A percentile compares a stretch with the other conserved stretches of the same genome.
phyloP scores from a whole-genome alignment of 192 early-diverging fungal genomes.

The Rhizophagus clarus region DNA sequence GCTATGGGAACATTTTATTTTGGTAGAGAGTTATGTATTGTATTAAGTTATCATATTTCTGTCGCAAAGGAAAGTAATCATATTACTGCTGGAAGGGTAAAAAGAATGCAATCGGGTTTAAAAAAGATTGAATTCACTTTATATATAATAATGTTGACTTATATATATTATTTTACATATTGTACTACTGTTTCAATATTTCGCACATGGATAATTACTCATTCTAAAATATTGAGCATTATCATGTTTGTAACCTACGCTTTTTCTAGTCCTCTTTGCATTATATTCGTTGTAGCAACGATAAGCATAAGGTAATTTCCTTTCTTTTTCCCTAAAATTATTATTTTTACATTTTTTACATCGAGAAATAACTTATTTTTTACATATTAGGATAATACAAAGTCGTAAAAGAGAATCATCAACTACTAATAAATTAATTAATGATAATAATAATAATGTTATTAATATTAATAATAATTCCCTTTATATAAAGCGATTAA shows the following conservation, averaged over 20 bases:
- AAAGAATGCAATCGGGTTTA: constrained; percentile 5
- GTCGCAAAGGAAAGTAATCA: background rate
- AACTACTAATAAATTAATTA: background rate
- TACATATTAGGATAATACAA: background rate
- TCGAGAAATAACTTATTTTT: background rate
- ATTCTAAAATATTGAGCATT: background rate
- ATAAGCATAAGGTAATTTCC: background rate
- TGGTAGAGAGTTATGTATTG: background rate
- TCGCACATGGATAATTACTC: background rate
- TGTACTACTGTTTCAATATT: background rate
- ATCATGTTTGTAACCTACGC: background rate
- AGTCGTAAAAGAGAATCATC: background rate
- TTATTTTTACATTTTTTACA: background rate
- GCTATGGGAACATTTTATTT: constrained; percentile 9
- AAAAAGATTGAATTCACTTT: background rate
- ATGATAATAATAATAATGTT: background rate
- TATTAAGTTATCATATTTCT: constrained; percentile 5
- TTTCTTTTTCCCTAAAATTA: background rate
- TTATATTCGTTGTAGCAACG: background rate
- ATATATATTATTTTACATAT: constrained; percentile 1
- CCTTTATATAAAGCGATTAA: too few relatives aligned
- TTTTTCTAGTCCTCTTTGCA: constrained; percentile 1
- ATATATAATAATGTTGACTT: background rate
- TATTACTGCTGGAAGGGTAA: background rate
- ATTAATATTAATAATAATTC: too few relatives aligned